These are phyloP conservation scores for Hymenoscyphus fraxineus DNA, from an alignment of 2,329 filamentous ascomycete genomes.

Conservation along the genomic window DNA sequence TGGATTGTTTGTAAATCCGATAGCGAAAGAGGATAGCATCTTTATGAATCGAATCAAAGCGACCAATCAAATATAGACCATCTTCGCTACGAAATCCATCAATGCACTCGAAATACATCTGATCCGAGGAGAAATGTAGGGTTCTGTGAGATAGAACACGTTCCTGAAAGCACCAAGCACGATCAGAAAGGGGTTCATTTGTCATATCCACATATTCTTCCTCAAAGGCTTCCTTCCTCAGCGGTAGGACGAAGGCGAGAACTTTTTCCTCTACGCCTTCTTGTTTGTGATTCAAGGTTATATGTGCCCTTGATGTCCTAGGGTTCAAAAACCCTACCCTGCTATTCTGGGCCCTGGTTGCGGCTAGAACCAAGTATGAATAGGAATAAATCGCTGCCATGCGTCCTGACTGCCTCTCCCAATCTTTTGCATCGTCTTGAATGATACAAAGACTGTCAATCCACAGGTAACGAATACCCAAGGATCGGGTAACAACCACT, in stretches of 20 bases:
- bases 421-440: not conserved
- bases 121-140: not conserved
- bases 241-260: not conserved
- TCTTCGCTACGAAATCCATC: constrained; percentile 11
- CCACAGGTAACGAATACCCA: not conserved
- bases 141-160: constrained; percentile 2
- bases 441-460: not conserved
- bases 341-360: not conserved
- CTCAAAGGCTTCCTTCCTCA: not conserved
- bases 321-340: not conserved
- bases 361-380: not conserved
- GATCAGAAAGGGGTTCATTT: not conserved
- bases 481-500: not conserved
- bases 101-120: constrained; percentile 8
- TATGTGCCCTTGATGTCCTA: not conserved
- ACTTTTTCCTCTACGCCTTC: not conserved
- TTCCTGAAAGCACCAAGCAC: constrained; percentile 6
- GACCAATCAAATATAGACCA: constrained; percentile 3
- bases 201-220: not conserved
- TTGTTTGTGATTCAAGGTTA: not conserved
- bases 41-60: not conserved
- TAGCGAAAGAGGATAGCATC: not conserved
- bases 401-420: not conserved
- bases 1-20: not conserved
- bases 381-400: not conserved